Conservation (phyloP, 345 rosid species). For the Arabis hirsuta region DNA sequence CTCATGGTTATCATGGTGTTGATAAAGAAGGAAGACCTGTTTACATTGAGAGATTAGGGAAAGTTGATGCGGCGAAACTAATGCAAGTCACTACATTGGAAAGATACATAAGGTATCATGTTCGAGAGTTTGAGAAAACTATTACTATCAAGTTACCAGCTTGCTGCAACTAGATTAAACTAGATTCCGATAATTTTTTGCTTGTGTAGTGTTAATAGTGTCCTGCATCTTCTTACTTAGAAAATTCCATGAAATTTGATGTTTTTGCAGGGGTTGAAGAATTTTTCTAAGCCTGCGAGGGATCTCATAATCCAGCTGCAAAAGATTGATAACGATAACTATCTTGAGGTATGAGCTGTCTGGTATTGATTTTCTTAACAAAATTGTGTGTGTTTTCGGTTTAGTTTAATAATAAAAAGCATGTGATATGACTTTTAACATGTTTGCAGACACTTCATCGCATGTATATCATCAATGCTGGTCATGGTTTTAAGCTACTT, state of each 20-base stretch:
- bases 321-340: slow-evolving; percentile 87
- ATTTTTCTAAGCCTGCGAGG: slow-evolving; percentile 79
- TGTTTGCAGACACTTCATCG: slow-evolving; percentile 78
- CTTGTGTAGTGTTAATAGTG: no score
- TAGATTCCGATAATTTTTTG: background rate
- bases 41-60: slow-evolving; percentile 84
- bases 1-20: slow-evolving; percentile 95
- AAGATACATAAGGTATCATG: slow-evolving; percentile 84
- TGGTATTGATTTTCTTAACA: slow-evolving; percentile 2
- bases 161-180: slow-evolving; percentile 65
- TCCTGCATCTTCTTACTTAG: slow-evolving; percentile 6
- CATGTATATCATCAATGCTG: slow-evolving; percentile 90
- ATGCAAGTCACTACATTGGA: slow-evolving; percentile 86
- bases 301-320: slow-evolving; percentile 83
- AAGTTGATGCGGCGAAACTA: slow-evolving; percentile 72
- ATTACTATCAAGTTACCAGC: slow-evolving; percentile 80
- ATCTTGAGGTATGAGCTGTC: slow-evolving; percentile 73
- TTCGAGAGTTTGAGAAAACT: slow-evolving; percentile 87
- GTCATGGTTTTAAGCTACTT: slow-evolving; percentile 77
- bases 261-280: slow-evolving; percentile 69
- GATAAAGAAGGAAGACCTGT: slow-evolving; percentile 97
- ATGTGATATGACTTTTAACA: slow-evolving; percentile 9
- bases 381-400: slow-evolving; percentile 5
- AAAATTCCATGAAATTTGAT: background rate
- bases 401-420: background rate